phyloP scores from a whole-genome alignment of 163 green algal genomes.

The Prototheca wickerhamii region DNA sequence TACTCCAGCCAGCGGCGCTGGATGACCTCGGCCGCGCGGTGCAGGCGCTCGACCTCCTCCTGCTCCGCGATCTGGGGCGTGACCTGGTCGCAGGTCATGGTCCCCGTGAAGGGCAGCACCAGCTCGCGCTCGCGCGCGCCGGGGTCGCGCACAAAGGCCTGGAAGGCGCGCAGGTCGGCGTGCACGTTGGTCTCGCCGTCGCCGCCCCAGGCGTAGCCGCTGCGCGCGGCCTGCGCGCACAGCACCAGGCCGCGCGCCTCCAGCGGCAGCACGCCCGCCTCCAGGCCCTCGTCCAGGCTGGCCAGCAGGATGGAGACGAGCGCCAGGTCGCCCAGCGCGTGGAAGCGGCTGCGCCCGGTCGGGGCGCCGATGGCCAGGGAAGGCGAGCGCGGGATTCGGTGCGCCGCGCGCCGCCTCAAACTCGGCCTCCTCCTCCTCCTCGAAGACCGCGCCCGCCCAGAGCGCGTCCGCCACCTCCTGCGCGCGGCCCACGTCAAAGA shows the following conservation, averaged over 20 bases:
- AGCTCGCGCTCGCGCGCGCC: constrained; percentile 48
- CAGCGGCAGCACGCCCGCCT: constrained; percentile 21
- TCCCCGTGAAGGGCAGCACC: constrained; percentile 55
- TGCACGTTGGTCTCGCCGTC: constrained; percentile 51
- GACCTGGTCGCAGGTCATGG: constrained; percentile 18
- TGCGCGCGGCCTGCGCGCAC: constrained; percentile 40
- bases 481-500: constrained; percentile 40
- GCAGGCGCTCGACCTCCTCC: constrained; percentile 23
- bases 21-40: constrained; percentile 19
- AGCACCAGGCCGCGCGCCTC: constrained; percentile 59
- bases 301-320: constrained; percentile 23
- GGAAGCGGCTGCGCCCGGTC: constrained; percentile 4
- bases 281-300: constrained; percentile 8
- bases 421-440: constrained; percentile 10
- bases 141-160: constrained; percentile 57
- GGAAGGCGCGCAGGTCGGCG: constrained; percentile 53
- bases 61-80: constrained; percentile 24
- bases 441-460: constrained; percentile 6
- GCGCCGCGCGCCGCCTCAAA: no score
- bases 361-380: no score
- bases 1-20: constrained; percentile 28
- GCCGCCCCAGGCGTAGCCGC: constrained; percentile 57
- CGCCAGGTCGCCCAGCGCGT: constrained; percentile 17
- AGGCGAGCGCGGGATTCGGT: no score
- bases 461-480: constrained; percentile 13